Conservation (phyloP, 345 rosid species). For the Alliaria petiolata region DNA sequence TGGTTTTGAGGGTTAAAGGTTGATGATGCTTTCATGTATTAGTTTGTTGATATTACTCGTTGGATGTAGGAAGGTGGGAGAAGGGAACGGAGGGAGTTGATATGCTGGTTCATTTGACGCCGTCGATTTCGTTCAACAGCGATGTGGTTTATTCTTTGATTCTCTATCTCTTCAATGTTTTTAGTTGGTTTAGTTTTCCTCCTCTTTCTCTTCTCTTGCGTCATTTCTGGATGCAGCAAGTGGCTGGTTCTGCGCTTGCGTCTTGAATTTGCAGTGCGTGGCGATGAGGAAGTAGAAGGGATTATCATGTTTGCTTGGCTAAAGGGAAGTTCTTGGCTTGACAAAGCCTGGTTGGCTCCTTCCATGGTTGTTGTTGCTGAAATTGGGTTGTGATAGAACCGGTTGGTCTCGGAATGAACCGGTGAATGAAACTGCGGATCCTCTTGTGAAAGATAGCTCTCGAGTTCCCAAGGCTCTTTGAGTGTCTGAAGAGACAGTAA, state of each 20-base stretch:
- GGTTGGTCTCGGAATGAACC: slow-evolving; percentile 49
- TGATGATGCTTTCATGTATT: not conserved
- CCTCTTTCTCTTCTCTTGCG: slow-evolving; percentile 48
- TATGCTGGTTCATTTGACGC: slow-evolving; percentile 74
- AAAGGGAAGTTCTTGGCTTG: slow-evolving; percentile 31
- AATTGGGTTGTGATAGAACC: slow-evolving; percentile 29
- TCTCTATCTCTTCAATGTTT: slow-evolving; percentile 73
- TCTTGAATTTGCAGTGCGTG: slow-evolving; percentile 4
- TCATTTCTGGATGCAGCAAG: slow-evolving; percentile 19
- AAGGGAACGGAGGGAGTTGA: slow-evolving; percentile 59
- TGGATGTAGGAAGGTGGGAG: slow-evolving; percentile 67
- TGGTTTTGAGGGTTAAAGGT: not conserved
- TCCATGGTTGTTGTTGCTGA: slow-evolving; percentile 19
- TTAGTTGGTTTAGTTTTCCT: slow-evolving; percentile 50
- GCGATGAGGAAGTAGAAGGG: slow-evolving; percentile 28
- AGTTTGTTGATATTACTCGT: slow-evolving; percentile 38
- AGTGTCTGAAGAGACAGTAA: slow-evolving; percentile 54
- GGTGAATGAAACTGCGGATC: slow-evolving; percentile 36
- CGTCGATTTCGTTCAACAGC: slow-evolving; percentile 82
- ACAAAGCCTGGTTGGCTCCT: slow-evolving; percentile 24
- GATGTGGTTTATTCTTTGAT: slow-evolving; percentile 82
- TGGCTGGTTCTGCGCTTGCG: slow-evolving; percentile 13
- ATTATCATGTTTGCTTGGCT: slow-evolving; percentile 17
- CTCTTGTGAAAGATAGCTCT: slow-evolving; percentile 61
- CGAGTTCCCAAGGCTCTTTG: slow-evolving; percentile 59